These are phyloP conservation scores for Lenwebbia sp. DNA, from an alignment of 345 rosid genomes.

Conservation along the genomic window DNA sequence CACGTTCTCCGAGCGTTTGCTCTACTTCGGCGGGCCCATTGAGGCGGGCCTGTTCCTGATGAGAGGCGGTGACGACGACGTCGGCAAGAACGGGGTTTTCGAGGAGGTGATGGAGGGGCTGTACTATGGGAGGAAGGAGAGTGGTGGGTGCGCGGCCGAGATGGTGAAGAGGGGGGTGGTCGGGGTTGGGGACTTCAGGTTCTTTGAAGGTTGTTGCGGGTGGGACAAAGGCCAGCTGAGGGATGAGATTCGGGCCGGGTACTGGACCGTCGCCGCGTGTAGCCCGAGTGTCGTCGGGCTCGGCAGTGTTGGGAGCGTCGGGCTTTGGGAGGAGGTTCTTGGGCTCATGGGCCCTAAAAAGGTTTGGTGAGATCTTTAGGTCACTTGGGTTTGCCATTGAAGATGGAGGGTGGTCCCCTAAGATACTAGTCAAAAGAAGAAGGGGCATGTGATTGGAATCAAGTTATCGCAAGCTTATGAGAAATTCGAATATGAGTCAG, in stretches of 20 bases:
- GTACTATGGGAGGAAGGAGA: constrained; percentile 70
- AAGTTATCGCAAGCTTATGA: neutral
- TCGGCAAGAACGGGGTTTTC: constrained; percentile 47
- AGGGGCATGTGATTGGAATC: neutral
- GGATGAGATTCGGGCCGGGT: constrained; percentile 74
- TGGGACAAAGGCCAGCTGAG: constrained; percentile 75
- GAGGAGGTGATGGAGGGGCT: constrained; percentile 73
- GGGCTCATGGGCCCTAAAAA: constrained; percentile 54
- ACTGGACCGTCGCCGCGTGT: constrained; percentile 76
- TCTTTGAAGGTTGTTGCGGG: constrained; percentile 81
- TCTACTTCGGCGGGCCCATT: constrained; percentile 89
- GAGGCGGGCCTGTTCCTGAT: constrained; percentile 70
- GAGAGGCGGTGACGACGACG: constrained; percentile 19
- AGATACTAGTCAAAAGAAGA: neutral
- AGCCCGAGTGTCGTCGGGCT: constrained; percentile 70
- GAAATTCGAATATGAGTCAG: neutral
- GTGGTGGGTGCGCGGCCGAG: constrained; percentile 69
- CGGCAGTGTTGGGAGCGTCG: constrained; percentile 15
- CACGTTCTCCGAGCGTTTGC: constrained; percentile 49
- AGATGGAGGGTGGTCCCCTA: neutral
- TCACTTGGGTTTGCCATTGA: neutral
- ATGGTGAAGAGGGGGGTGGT: constrained; percentile 65
- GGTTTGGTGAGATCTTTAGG: constrained; percentile 23
- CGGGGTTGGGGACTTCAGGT: constrained; percentile 62
- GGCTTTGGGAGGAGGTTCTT: constrained; percentile 76